Base-by-base conservation (phyloP, 371 early-diverging fungal genomes). In the Rhizomucor miehei region DNA sequence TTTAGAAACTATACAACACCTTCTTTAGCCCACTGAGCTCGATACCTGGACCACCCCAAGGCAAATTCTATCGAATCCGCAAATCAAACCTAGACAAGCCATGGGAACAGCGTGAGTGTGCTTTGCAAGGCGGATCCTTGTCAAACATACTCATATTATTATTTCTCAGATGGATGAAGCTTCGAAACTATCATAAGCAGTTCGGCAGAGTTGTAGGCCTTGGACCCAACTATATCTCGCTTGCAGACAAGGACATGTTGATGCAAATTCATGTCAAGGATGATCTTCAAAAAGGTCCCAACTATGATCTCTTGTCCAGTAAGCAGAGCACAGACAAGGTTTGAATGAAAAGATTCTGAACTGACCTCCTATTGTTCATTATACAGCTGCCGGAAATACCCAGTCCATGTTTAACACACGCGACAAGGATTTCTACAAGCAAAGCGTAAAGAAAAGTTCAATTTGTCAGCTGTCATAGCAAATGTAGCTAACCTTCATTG, bases 361-460 rank as follows among this genome's bases (percentile, higher is more conserved):
- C 11, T 38, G 17, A 21, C 38, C 4, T 3, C 13, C 1, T 39
- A 1, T 35, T 34, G 35, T 40, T 24, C 19, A 20, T 46, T 12
- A 17, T n/a, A 19, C 23, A 21, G 19, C 34, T 9, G 19, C 23
- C 47, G 62, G 61, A 47, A 29, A 29, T 8, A 29, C 29, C 5
- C 41, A 43, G 9, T 61, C 66, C 10, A 39, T 72, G 39, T 66
- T 69, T 13, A 66, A 59, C 48, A 50, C 73, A 8, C 57, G 46
- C n/a, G 64, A 69, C 35, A 53, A 49, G 44, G 45, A 1, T 14
- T 69, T 68, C 52, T 69, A 73, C 44, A 73, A 67, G 34, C 56
- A 62, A 24, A 56, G 69, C 35, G 71, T 65, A 65, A 51, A 52
- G 29, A 5, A 8, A 5, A 21, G 2, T 24, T n/a, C n/a, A n/a